A percentile compares a stretch with the other conserved stretches of the same genome.
Conservation (phyloP, 192 early-diverging fungal species). For the Linnemannia hyalina region DNA sequence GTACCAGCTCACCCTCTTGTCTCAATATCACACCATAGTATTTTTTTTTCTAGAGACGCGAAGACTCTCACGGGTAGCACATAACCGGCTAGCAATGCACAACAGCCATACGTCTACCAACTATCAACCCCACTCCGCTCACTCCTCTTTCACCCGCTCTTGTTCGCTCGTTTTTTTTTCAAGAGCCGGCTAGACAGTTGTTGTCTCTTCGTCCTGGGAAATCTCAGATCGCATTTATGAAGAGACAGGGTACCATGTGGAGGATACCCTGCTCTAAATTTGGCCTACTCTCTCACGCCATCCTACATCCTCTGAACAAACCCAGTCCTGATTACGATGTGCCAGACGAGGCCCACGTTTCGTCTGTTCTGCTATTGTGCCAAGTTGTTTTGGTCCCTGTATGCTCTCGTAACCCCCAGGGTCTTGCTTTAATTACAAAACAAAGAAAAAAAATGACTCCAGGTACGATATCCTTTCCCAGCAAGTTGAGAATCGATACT, state of each 20-base stretch:
- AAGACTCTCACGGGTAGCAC: not conserved
- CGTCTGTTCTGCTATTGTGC: not conserved
- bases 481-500: not conserved
- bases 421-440: not conserved
- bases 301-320: not conserved
- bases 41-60: not conserved
- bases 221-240: constrained; percentile 4
- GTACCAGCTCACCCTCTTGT: not conserved
- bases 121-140: not conserved
- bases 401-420: not conserved
- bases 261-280: not conserved
- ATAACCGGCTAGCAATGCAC: not conserved
- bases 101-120: not conserved
- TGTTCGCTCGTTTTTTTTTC: not conserved
- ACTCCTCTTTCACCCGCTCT: not conserved
- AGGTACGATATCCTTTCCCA: not conserved
- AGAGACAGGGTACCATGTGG: not conserved
- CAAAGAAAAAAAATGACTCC: not conserved
- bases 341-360: not conserved
- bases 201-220: not conserved
- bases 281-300: not conserved
- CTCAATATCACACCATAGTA: not conserved
- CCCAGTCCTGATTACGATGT: not conserved
- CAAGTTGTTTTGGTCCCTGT: not conserved
- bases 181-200: not conserved